Evolutionary conservation across 2,329 filamentous ascomycete species (phyloP).

Genomic region (Cryphonectria parasitica): DNA sequence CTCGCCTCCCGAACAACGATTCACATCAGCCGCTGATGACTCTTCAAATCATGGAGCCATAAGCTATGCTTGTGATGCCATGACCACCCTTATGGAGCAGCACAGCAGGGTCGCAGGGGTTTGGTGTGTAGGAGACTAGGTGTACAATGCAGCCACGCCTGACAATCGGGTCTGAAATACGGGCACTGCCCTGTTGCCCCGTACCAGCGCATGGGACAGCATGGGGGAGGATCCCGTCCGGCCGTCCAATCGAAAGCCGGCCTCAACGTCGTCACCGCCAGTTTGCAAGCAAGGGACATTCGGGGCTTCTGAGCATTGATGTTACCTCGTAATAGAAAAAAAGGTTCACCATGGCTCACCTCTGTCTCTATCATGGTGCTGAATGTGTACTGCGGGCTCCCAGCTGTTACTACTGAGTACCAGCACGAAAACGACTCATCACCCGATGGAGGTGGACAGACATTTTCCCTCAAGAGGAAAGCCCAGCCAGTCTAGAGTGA

Average conservation of each 20-base stretch:
- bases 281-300: conserved; percentile 15
- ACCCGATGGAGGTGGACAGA: conserved; percentile 1
- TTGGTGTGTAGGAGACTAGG: background rate
- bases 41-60: background rate
- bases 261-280: conserved; percentile 23
- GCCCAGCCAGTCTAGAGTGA: background rate
- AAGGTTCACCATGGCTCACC: background rate
- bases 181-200: background rate
- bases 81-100: background rate
- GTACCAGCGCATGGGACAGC: conserved; percentile 9
- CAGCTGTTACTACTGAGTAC: background rate
- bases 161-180: background rate
- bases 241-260: conserved; percentile 14
- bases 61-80: background rate
- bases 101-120: conserved; percentile 2
- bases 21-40: conserved; percentile 22
- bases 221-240: conserved; percentile 12
- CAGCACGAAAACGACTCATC: background rate
- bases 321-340: background rate
- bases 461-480: background rate
- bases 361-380: background rate
- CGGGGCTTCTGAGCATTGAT: background rate
- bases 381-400: background rate
- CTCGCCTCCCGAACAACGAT: conserved; percentile 21
- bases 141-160: conserved; percentile 6